Percentiles rank a stretch among this genome's conserved stretches.
These are phyloP conservation scores for Passalora sequoiae DNA, from an alignment of 2,329 filamentous ascomycete species.

Conservation along the genomic window DNA sequence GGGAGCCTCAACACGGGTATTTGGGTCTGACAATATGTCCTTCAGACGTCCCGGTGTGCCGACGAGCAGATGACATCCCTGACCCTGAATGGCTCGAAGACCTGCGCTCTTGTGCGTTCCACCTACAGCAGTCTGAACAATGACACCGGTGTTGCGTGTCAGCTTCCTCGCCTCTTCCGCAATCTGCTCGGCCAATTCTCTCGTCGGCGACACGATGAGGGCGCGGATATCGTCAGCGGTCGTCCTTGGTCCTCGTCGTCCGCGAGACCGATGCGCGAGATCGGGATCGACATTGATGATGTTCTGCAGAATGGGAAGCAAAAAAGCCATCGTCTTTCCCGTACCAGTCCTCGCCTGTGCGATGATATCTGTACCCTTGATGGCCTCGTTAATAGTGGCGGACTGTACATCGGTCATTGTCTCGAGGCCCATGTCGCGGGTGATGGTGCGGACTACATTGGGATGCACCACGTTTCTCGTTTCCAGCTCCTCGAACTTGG, in stretches of 20 bases:
- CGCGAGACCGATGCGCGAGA: slow-evolving; percentile 47
- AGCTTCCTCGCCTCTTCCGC: slow-evolving; percentile 68
- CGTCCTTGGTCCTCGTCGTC: slow-evolving; percentile 49
- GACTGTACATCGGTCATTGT: slow-evolving; percentile 91
- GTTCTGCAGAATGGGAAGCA: slow-evolving; percentile 77
- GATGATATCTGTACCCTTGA: slow-evolving; percentile 75
- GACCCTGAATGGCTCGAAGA: slow-evolving; percentile 60
- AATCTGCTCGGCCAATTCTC: slow-evolving; percentile 61
- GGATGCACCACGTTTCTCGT: slow-evolving; percentile 53
- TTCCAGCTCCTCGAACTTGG: slow-evolving; percentile 43
- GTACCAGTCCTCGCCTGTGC: slow-evolving; percentile 96
- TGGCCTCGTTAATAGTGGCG: slow-evolving; percentile 71
- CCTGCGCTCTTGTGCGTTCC: slow-evolving; percentile 72
- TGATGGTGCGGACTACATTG: slow-evolving; percentile 64
- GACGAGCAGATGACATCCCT: slow-evolving; percentile 84
- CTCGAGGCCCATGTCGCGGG: slow-evolving; percentile 66
- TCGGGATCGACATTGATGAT: slow-evolving; percentile 62
- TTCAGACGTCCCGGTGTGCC: slow-evolving; percentile 84
- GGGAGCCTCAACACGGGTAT: slow-evolving; percentile 59
- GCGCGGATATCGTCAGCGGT: slow-evolving; percentile 52
- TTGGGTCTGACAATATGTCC: slow-evolving; percentile 68
- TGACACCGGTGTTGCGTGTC: slow-evolving; percentile 58
- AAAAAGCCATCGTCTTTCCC: slow-evolving; percentile 91
- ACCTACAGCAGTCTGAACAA: slow-evolving; percentile 77
- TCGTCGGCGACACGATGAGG: slow-evolving; percentile 58